Conservation (phyloP, 352 stramenopile species). For the Pythium oligandrum region DNA sequence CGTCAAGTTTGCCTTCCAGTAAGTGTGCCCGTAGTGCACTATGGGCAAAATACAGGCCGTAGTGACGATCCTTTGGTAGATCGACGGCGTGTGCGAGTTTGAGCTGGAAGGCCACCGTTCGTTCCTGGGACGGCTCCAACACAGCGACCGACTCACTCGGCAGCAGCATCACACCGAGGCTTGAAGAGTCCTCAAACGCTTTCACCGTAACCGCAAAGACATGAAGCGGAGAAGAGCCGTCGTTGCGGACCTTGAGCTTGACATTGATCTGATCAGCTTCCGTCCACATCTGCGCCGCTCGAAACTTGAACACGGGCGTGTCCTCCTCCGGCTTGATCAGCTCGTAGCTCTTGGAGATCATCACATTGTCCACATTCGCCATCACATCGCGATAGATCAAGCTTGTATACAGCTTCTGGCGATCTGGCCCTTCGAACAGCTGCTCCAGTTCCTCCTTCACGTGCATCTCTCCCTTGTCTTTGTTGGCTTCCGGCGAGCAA, state of each 20-base stretch:
- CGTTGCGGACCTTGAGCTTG: constrained; percentile 17
- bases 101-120: constrained; percentile 7
- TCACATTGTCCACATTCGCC: constrained; percentile 4
- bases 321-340: constrained; percentile 3
- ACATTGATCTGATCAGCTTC: constrained; percentile 3
- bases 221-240: constrained; percentile 14
- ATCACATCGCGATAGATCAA: constrained; percentile 10
- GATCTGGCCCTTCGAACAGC: neutral
- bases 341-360: constrained; percentile 13
- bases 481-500: constrained; percentile 3
- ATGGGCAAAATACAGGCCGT: constrained; percentile 59
- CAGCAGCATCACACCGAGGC: constrained; percentile 9
- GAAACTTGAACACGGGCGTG: constrained; percentile 14
- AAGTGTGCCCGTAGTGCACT: constrained; percentile 47
- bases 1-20: constrained; percentile 38
- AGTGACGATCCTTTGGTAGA: constrained; percentile 20
- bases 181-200: constrained; percentile 1
- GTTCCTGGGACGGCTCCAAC: constrained; percentile 3
- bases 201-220: constrained; percentile 19
- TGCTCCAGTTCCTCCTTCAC: constrained; percentile 5
- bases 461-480: neutral
- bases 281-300: constrained; percentile 13
- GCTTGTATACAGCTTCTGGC: constrained; percentile 4
- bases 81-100: constrained; percentile 9
- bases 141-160: neutral